Conservation (phyloP, 2,329 filamentous ascomycete genomes). For the Akanthomyces muscarius region DNA sequence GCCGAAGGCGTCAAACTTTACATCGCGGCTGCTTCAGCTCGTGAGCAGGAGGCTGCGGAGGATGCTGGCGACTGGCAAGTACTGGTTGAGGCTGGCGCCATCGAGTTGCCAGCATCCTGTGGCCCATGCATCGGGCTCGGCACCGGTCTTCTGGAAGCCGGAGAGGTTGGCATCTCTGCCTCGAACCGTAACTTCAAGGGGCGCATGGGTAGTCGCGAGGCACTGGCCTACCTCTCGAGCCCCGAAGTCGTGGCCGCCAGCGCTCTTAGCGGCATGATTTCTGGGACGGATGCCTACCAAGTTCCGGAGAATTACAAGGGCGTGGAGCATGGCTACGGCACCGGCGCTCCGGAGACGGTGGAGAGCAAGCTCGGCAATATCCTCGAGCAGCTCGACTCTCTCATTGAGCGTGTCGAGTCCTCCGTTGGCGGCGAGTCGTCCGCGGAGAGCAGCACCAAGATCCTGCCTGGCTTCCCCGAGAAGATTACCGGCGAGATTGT, state of each 20-base stretch:
- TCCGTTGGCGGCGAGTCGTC: constrained; percentile 11
- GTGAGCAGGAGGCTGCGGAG: constrained; percentile 74
- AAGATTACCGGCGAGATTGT: constrained; percentile 81
- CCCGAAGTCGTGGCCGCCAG: constrained; percentile 92
- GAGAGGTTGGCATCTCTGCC: constrained; percentile 82
- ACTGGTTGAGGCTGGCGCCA: constrained; percentile 74
- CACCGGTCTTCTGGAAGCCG: constrained; percentile 71
- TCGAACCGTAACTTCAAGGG: constrained; percentile 82
- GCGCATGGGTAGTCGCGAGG: constrained; percentile 61
- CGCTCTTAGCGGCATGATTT: constrained; percentile 67
- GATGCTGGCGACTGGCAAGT: constrained; percentile 81
- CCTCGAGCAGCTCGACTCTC: constrained; percentile 20
- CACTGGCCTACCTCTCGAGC: constrained; percentile 80
- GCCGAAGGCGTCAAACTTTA: constrained; percentile 78
- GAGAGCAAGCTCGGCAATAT: constrained; percentile 6
- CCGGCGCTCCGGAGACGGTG: constrained; percentile 11
- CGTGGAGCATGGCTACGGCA: constrained; percentile 20
- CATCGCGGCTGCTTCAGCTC: constrained; percentile 77
- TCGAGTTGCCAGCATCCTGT: constrained; percentile 67
- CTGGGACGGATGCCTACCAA: constrained; percentile 75
- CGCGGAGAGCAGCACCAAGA: constrained; percentile 50
- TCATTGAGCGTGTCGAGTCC: constrained; percentile 20
- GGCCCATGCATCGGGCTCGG: constrained; percentile 75
- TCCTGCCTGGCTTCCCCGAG: constrained; percentile 83
- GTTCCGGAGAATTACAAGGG: constrained; percentile 48